Base-by-base conservation (phyloP, 179 eudicot genomes). In the Sideroxylon spinosum region DNA sequence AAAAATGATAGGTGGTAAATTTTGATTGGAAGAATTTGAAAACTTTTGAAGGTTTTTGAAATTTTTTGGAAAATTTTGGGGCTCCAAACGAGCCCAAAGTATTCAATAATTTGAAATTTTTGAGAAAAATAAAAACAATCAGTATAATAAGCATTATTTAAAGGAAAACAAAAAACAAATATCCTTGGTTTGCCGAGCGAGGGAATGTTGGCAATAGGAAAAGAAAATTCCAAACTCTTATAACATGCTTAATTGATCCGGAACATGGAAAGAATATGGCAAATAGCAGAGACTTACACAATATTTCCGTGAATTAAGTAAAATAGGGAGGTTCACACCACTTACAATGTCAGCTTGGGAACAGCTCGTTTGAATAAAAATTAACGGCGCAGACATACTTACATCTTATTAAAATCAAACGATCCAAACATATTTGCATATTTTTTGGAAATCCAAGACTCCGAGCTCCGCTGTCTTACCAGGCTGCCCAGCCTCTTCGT, bases 401-500 rank as follows among this genome's bases (percentile, higher is more conserved):
- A n/a, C n/a, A n/a, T n/a, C n/a, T n/a, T n/a, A n/a, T 37, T 37
- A 37, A 37, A 37, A 37, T 37, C 5, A 3, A 37, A 37, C 5
- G 5, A 3, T 37, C 4, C 44, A 37, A 37, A 37, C 5, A 37
- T 37, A 37, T 37, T 37, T 37, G 5, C 44, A 37, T 37, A 37
- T 37, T 37, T 49, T 49, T 4, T 20, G 49, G 9, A 48, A 68
- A 46, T 13, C 10, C 49, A 44, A 68, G 5, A 6, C 44, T 37
- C 4, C 6, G 44, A 37, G 44, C 44, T 37, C 44, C 0, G 44
- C 5, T 37, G n/a, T n/a, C n/a, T n/a, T n/a, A 6, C 86, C 93
- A 28, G 90, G 87, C 25, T 79, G 82, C 22, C 71, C 52, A 3
- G 88, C 90, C 44, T 92, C 93, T 20, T 80, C 85, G 48, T 49